A percentile compares a stretch with the other conserved stretches of the same genome.
These are phyloP conservation scores for Gloeopeniophorella convolvens DNA, from an alignment of 768 basidiomycete species.

Conservation along the genomic window DNA sequence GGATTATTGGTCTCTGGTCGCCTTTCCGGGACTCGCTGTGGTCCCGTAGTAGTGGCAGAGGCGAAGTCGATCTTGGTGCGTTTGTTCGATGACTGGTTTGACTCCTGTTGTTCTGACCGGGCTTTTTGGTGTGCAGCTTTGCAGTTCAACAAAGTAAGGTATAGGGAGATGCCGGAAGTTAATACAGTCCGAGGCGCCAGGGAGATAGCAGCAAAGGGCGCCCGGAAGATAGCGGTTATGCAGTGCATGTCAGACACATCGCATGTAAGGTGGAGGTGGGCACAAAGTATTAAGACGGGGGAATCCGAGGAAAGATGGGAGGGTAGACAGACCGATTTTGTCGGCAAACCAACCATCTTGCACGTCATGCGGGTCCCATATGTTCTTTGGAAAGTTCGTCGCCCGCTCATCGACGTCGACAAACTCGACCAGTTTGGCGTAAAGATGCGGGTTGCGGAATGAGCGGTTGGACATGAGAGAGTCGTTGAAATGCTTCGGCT, in stretches of 20 bases:
- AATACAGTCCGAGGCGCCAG: neutral
- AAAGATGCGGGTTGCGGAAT: conserved; percentile 96
- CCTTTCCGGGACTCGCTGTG: conserved; percentile 1
- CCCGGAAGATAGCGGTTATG: neutral
- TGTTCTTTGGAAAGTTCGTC: conserved; percentile 67
- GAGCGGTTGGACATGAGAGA: conserved; percentile 88
- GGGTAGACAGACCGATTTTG: conserved; percentile 57
- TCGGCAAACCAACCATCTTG: conserved; percentile 68
- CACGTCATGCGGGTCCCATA: conserved; percentile 70
- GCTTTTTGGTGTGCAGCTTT: conserved; percentile 37
- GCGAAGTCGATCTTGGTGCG: conserved; percentile 40
- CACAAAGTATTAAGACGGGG: neutral
- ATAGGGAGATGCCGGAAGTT: neutral
- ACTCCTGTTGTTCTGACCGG: conserved; percentile 36
- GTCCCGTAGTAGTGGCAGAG: conserved; percentile 18
- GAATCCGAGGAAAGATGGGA: neutral
- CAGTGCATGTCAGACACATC: neutral
- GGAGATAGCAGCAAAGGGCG: neutral
- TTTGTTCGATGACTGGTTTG: conserved; percentile 29
- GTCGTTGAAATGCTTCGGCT: conserved; percentile 91
- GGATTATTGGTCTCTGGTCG: conserved; percentile 9
- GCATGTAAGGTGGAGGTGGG: neutral
- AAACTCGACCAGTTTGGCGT: conserved; percentile 91
- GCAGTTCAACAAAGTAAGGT: neutral
- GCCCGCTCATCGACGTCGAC: conserved; percentile 83